These are phyloP conservation scores for Aquilaria sinensis DNA, from an alignment of 345 rosid genomes.

Conservation along the genomic window DNA sequence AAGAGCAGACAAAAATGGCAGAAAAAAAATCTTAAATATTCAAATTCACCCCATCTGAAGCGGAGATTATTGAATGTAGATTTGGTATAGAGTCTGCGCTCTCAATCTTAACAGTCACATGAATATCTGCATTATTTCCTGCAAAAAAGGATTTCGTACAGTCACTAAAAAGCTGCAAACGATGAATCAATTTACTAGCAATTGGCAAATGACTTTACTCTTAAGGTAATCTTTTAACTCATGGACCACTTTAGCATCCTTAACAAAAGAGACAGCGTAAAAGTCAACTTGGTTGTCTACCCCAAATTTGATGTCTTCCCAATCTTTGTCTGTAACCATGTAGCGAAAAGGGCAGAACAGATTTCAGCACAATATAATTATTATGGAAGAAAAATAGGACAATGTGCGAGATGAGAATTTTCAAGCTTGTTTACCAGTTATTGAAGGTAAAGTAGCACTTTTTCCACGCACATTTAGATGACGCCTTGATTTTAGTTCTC, in stretches of 20 bases:
- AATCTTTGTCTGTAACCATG: slow-evolving; percentile 72
- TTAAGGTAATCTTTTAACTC: slow-evolving; percentile 84
- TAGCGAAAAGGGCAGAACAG: not conserved
- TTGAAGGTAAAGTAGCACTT: slow-evolving; percentile 93
- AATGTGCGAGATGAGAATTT: too few species aligned
- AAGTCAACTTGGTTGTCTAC: slow-evolving; percentile 95
- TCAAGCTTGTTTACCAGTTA: slow-evolving; percentile 51
- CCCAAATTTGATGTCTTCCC: slow-evolving; percentile 99
- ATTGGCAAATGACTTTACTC: slow-evolving; percentile 26
- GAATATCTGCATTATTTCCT: slow-evolving; percentile 86
- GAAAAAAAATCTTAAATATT: not conserved
- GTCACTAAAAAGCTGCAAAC: slow-evolving; percentile 13
- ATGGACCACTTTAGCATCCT: slow-evolving; percentile 89
- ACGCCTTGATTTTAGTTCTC: slow-evolving; percentile 95
- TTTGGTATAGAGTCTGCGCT: slow-evolving; percentile 95
- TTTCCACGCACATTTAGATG: slow-evolving; percentile 96
- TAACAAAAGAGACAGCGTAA: slow-evolving; percentile 95
- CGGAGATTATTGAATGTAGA: slow-evolving; percentile 80
- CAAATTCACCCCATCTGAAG: slow-evolving; percentile 91
- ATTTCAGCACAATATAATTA: not conserved
- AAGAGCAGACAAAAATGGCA: slow-evolving; percentile 6
- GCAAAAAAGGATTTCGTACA: slow-evolving; percentile 17
- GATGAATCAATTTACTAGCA: not conserved
- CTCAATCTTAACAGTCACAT: slow-evolving; percentile 80
- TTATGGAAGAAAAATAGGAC: too few species aligned